phyloP scores from a whole-genome alignment of 805 yeast genomes.

The Lipomyces oligophaga region DNA sequence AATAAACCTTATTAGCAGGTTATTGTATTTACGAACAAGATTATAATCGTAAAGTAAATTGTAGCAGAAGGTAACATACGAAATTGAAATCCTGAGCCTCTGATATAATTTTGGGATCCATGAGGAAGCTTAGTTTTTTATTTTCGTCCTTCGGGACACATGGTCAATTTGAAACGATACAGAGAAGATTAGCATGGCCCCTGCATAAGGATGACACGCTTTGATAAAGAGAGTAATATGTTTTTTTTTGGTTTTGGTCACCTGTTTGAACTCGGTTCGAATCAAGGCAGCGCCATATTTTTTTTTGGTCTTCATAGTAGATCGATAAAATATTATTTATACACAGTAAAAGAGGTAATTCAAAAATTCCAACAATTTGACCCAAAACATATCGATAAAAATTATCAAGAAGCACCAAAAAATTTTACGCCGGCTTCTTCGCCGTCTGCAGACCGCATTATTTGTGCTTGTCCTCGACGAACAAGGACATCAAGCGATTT shows the following conservation, averaged over 20 bases:
- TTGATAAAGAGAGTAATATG: slow-evolving; percentile 96
- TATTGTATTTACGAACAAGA: no score
- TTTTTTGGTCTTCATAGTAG: background rate
- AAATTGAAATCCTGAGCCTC: no score
- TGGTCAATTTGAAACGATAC: slow-evolving; percentile 99
- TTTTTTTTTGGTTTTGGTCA: slow-evolving; percentile 72
- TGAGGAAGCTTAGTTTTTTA: no score
- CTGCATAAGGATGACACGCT: slow-evolving; percentile 99
- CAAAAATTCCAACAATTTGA: background rate
- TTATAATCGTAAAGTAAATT: no score
- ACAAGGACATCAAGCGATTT: slow-evolving; percentile 56
- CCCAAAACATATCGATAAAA: background rate
- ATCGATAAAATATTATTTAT: background rate
- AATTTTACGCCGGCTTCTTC: slow-evolving; percentile 73
- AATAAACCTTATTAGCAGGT: no score
- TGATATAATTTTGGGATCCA: no score
- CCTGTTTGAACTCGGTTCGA: no score
- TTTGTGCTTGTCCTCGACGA: slow-evolving; percentile 66
- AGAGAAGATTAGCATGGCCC: slow-evolving; percentile 99
- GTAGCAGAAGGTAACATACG: no score
- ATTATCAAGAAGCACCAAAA: slow-evolving; percentile 7
- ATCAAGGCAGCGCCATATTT: slow-evolving; percentile 1
- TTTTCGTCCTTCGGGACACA: slow-evolving; percentile 68
- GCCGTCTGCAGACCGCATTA: slow-evolving; percentile 63
- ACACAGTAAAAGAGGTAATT: background rate